Base-by-base conservation (phyloP, 1,139 yeast genomes). In the Hansenula sp. region DNA sequence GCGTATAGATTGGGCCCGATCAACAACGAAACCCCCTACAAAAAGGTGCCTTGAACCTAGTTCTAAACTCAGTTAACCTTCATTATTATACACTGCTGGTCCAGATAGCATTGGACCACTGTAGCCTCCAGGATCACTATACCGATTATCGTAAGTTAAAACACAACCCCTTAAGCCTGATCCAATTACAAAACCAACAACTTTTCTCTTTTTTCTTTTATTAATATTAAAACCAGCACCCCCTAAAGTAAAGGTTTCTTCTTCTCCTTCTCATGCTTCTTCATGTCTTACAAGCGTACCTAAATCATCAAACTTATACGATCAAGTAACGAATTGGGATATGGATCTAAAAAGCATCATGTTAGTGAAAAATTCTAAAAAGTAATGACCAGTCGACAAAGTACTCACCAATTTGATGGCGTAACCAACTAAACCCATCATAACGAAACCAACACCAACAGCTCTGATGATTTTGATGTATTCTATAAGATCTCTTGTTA, bases 371-470 rank as follows among this genome's bases (percentile, higher is more conserved):
- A 29, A 29, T 12, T 12, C 17, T n/a, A 12, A 21, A 29, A n/a
- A 19, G 13, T 12, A 36, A 18, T 19, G 31, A 32, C 21, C 18
- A 9, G 21, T 10, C 17, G 8, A 17, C 8, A 12, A 31, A 15
- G 19, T 16, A 63, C 68, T 44, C 54, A 66, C 70, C 64, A 91
- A 79, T 73, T 93, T 93, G 70, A 93, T 95, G 60, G 84, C 87
- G 71, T 90, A 93, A 48, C 99, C 99, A 60, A 93, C 95, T 60
- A 89, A 86, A 61, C 99, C 99, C 93, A 93, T 94, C 80, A 91
- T 91, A 58, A 91, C 72, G 70, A 91, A 93, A 58, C 99, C 99
- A 55, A 90, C 77, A 60, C 98, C 98, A 47, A 93, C 98, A 46
- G 98, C 97, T 71, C 93, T 84, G 56, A 93, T 79, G 63, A 91